phyloP scores from a whole-genome alignment of 2,329 filamentous ascomycete species.

The Clathrospora elynae region DNA sequence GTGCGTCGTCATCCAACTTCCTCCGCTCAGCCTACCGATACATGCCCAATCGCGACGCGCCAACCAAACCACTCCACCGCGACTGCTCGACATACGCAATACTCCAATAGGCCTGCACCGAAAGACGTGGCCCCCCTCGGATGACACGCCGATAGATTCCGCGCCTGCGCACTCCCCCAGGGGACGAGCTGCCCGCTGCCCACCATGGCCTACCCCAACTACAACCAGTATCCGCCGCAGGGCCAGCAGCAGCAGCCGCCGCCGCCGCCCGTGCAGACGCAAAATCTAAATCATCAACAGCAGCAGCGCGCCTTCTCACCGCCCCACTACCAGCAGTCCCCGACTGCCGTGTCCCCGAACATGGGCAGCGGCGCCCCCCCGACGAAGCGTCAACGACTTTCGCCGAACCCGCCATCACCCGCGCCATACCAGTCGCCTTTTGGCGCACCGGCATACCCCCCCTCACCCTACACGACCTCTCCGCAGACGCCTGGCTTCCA shows the following conservation, averaged over 20 bases:
- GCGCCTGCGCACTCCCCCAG: constrained; percentile 32
- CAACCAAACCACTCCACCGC: constrained; percentile 11
- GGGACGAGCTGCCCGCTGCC: constrained; percentile 38
- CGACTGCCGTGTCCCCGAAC: constrained; percentile 57
- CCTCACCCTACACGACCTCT: constrained; percentile 47
- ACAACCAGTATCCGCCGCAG: constrained; percentile 38
- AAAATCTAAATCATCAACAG: constrained; percentile 52
- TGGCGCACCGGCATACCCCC: constrained; percentile 54
- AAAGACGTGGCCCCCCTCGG: constrained; percentile 14
- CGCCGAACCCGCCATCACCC: constrained; percentile 67
- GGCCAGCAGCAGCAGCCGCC: constrained; percentile 31
- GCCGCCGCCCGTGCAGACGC: constrained; percentile 44
- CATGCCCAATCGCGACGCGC: constrained; percentile 25
- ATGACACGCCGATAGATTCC: constrained; percentile 34
- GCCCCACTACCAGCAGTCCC: constrained; percentile 54
- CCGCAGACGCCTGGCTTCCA: constrained; percentile 37
- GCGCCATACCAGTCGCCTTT: constrained; percentile 51
- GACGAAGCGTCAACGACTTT: constrained; percentile 73
- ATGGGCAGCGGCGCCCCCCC: constrained; percentile 60
- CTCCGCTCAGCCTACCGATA: constrained; percentile 20
- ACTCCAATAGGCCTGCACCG: constrained; percentile 11
- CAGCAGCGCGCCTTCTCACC: constrained; percentile 51
- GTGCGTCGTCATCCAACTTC: constrained; percentile 31
- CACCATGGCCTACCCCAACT: constrained; percentile 42
- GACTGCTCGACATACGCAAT: constrained; percentile 13